Conservation (phyloP, 2,329 filamentous ascomycete species). For the Tolypocladium tropicale region DNA sequence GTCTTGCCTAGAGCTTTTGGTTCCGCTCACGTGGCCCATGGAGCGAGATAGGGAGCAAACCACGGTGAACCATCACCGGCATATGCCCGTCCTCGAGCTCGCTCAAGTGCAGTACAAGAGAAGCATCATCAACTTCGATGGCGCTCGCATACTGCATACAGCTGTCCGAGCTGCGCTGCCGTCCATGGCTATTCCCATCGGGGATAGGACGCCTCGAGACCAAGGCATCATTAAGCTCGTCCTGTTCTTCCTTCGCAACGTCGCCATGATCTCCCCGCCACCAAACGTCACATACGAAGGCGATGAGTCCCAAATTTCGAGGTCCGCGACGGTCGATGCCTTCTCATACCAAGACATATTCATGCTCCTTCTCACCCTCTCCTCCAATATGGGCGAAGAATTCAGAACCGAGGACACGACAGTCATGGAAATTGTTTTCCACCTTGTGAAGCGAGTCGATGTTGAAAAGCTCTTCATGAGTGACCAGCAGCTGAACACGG, state of each 20-base stretch:
- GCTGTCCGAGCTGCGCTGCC: conserved; percentile 74
- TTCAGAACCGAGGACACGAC: conserved; percentile 82
- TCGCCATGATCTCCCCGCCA: conserved; percentile 73
- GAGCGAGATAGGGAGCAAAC: conserved; percentile 69
- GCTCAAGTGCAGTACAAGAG: conserved; percentile 87
- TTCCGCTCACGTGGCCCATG: conserved; percentile 89
- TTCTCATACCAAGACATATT: conserved; percentile 90
- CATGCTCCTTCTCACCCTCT: conserved; percentile 71
- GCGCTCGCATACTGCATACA: conserved; percentile 66
- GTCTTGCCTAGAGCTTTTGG: conserved; percentile 80
- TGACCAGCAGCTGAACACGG: conserved; percentile 57
- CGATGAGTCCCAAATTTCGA: conserved; percentile 82
- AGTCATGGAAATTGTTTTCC: conserved; percentile 86
- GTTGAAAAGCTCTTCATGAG: conserved; percentile 77
- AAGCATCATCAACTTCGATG: conserved; percentile 74
- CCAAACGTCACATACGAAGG: conserved; percentile 65
- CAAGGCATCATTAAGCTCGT: conserved; percentile 88
- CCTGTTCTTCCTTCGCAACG: conserved; percentile 80
- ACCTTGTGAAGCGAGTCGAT: conserved; percentile 84
- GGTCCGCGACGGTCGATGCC: conserved; percentile 77
- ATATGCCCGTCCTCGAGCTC: conserved; percentile 80
- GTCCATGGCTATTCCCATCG: conserved; percentile 68
- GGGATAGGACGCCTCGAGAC: conserved; percentile 68
- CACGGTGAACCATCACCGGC: conserved; percentile 86
- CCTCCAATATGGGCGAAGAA: conserved; percentile 88